Percentiles rank a stretch among this genome's conserved stretches.
These are phyloP conservation scores for Candida rishiriensis DNA, from an alignment of 805 yeast species.

Conservation along the genomic window DNA sequence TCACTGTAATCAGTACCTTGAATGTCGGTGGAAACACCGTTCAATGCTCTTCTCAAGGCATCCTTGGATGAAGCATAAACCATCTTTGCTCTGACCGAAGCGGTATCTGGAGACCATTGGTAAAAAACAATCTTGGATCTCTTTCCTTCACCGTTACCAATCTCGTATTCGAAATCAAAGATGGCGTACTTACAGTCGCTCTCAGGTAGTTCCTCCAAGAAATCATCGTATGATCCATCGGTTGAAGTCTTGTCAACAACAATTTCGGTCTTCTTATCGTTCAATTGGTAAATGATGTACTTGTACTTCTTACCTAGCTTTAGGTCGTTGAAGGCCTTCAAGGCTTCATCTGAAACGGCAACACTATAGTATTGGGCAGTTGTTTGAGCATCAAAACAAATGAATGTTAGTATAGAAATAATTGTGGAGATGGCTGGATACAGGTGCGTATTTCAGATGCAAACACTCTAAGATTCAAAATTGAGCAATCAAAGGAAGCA, in stretches of 20 bases:
- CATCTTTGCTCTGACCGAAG: conserved; percentile 94
- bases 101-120: conserved; percentile 98
- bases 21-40: conserved; percentile 89
- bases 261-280: conserved; percentile 84
- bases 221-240: conserved; percentile 73
- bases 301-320: conserved; percentile 89
- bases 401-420: neutral
- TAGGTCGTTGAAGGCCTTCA: conserved; percentile 91
- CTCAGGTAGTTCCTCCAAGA: conserved; percentile 88
- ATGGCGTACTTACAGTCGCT: conserved; percentile 95
- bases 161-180: conserved; percentile 94
- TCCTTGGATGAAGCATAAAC: conserved; percentile 98
- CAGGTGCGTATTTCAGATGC: neutral
- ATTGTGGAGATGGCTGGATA: neutral
- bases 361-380: conserved; percentile 44
- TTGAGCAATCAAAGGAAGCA: neutral
- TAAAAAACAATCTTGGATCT: conserved; percentile 64
- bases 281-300: conserved; percentile 76
- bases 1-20: conserved; percentile 98
- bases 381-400: neutral
- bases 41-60: conserved; percentile 94
- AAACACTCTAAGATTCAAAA: neutral
- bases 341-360: conserved; percentile 81
- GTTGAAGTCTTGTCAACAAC: conserved; percentile 80
- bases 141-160: conserved; percentile 89